phyloP scores from a whole-genome alignment of 495 filamentous ascomycete species.

The Daldinia grandis region DNA sequence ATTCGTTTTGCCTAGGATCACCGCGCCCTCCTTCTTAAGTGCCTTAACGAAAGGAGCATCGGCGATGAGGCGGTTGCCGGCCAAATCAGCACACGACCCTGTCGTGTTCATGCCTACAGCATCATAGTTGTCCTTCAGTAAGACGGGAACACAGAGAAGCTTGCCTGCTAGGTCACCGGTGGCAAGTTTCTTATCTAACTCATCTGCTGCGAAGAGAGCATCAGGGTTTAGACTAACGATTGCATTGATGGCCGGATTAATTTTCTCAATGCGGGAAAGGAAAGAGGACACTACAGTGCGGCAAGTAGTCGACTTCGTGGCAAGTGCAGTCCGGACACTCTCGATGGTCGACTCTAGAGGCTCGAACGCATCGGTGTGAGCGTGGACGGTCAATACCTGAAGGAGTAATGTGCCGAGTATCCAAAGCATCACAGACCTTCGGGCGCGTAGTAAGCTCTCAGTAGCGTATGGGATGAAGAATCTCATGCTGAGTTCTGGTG shows the following conservation, averaged over 20 bases:
- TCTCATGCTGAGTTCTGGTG: conserved; percentile 19
- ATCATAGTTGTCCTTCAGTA: conserved; percentile 72
- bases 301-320: conserved; percentile 58
- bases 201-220: conserved; percentile 58
- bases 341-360: conserved; percentile 64
- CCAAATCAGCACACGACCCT: conserved; percentile 59
- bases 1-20: conserved; percentile 74
- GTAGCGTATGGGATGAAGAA: conserved; percentile 1
- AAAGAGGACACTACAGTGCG: conserved; percentile 62
- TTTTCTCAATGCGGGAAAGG: conserved; percentile 61
- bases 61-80: conserved; percentile 49
- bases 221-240: conserved; percentile 63
- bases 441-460: conserved; percentile 18
- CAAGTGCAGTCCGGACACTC: conserved; percentile 61
- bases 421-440: conserved; percentile 13
- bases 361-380: conserved; percentile 51
- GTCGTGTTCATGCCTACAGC: conserved; percentile 63
- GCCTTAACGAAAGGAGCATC: conserved; percentile 62
- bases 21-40: conserved; percentile 63
- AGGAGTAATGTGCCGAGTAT: conserved; percentile 20
- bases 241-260: conserved; percentile 66
- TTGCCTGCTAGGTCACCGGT: conserved; percentile 55
- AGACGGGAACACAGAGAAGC: conserved; percentile 65
- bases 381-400: neutral
- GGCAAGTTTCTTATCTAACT: conserved; percentile 55